Base-by-base conservation (phyloP, 768 basidiomycete species). In the Zangia roseola region DNA sequence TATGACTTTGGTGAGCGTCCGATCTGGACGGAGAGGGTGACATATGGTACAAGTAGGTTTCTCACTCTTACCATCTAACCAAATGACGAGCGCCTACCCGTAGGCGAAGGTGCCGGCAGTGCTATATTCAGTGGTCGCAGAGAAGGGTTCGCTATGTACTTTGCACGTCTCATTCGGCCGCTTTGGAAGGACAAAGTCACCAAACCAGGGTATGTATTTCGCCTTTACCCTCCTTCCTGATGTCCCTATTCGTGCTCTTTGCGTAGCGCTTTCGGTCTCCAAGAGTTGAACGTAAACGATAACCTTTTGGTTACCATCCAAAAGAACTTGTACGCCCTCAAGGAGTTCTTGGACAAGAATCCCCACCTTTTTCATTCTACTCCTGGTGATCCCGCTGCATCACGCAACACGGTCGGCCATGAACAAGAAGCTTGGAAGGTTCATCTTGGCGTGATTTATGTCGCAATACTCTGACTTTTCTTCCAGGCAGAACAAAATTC, bases 381-480 rank as follows among this genome's bases (percentile, higher is more conserved):
- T n/a, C 82, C 87, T 3, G 84, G 82, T 26, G 88, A 91, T 57
- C 71, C 80, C 35, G 70, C 78, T 4, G 76, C 79, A 5, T 77
- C 76, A 50, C 80, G 86, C 2, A 68, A 68, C 14, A 71, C 80
- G 4, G 70, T 78, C 16, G 77, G 77, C 6, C 77, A 79, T 30
- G 90, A 91, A 54, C 87, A 91, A 63, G 92, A 92, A 68, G 91
- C 91, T 6, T 91, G 89, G 88, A 89, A 88, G 80, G 91, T 91
- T 39, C 24, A 69, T 38, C 43, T 40, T 12, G 24, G 13, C 47
- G 20, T 10, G 20, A 39, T 33, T 41, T 31, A 17, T 31, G 19
- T 9, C 25, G 25, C 10, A 30, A 43, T 25, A 16, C 50, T 48
- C 37, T 60, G 49, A 62, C 55, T 26, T 42, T 28, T 52, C 45